Evolutionary conservation across 345 rosid species (phyloP).

Genomic region (Gossypium ekmanianum): DNA sequence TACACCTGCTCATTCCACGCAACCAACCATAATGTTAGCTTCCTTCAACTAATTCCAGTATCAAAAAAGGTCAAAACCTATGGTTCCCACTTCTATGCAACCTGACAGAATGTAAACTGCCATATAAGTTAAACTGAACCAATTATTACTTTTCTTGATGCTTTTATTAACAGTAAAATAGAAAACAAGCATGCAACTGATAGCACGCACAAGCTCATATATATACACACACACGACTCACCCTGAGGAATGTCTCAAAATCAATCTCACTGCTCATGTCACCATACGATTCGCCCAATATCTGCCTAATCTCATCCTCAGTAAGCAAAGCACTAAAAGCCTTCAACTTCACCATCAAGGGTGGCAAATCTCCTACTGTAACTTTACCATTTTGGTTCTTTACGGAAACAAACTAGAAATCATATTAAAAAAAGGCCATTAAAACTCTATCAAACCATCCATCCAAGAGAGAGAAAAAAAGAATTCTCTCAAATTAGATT

Average conservation of each 20-base stretch:
- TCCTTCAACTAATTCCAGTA: slow-evolving; percentile 7
- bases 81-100: not conserved
- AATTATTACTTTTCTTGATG: not conserved
- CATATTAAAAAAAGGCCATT: slow-evolving; percentile 4
- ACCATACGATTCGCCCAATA: slow-evolving; percentile 38
- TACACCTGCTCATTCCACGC: slow-evolving; percentile 52
- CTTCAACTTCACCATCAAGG: slow-evolving; percentile 60
- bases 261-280: slow-evolving; percentile 46
- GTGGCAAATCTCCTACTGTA: slow-evolving; percentile 53
- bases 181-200: not conserved
- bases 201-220: not conserved
- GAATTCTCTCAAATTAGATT: not conserved
- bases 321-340: slow-evolving; percentile 46
- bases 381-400: slow-evolving; percentile 66
- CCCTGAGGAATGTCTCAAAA: slow-evolving; percentile 84
- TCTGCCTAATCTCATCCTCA: slow-evolving; percentile 57
- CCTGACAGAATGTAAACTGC: not conserved
- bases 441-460: not conserved
- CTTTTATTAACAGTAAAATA: not conserved
- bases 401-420: slow-evolving; percentile 45
- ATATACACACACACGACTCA: slow-evolving; percentile 21
- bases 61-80: not conserved
- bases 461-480: too few species aligned
- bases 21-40: slow-evolving; percentile 20
- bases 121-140: not conserved